Evolutionary conservation across 805 yeast species (phyloP), one percentile per base, ranked within the genome.

Genomic region (Yarrowia sp.): DNA sequence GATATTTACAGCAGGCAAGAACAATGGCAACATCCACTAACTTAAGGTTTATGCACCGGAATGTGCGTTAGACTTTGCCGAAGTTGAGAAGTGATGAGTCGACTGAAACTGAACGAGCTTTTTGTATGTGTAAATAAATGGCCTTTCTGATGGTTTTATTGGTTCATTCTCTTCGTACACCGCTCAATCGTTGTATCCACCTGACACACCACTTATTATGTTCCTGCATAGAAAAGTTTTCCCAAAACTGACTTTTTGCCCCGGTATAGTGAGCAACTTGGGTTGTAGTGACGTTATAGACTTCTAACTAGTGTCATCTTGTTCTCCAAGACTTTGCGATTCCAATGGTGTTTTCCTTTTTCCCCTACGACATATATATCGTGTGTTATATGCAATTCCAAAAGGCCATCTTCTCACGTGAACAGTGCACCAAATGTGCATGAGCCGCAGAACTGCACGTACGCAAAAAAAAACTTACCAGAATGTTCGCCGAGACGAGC

Each of bases 191-290:
- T n/a, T n/a, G n/a, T n/a, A n/a, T n/a, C n/a, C n/a, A n/a, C n/a
- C n/a, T n/a, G n/a, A n/a, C n/a, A n/a, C n/a, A n/a, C n/a, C 28
- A 22, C 33, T 18, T 48, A 48, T 48, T 48, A 35, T 35, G 55
- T 48, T 48, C 55, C 55, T 48, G 55, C 55, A 48, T 48, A 48
- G 41, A 48, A 48, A 48, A 48, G 41, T 48, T 48, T 48, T 48
- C 39, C 53, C 15, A 11, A 22, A 47, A 32, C 28, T 17, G 53
- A 33, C 39, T 32, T 17, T 15, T 2, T 36, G n/a, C 14, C 17
- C 36, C 15, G 7, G 13, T n/a, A 31, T 11, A 31, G 36, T 9
- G 18, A 13, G 18, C 5, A n/a, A 17, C 4, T 14, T 5, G 7
- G 7, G 1, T 15, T 1, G 15, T n/a, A 22, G 48, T 22, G 17